Evolutionary conservation across 495 filamentous ascomycete species (phyloP), one percentile per base, ranked within the genome.

Genomic region (Penicillium dipodomyicola): DNA sequence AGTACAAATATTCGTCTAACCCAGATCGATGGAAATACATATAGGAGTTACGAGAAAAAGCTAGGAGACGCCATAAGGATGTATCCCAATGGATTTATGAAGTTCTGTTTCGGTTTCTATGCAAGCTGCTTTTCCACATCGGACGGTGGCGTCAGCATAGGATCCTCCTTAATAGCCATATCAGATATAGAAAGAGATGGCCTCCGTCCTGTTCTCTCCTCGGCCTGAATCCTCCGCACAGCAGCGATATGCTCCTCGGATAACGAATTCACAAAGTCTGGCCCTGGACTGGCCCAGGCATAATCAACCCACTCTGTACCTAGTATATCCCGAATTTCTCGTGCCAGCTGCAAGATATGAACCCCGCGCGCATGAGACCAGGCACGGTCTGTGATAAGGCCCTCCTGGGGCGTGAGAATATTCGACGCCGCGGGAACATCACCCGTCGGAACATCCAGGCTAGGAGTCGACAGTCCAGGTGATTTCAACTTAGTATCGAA

Each of bases 251-350:
- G 74, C 17, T 71, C 69, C 0, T 65, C 61, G 5, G 74, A 58
- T 2, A 76, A 54, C n/a, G 65, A 61, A 57, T 90, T 91, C 39
- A 86, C 77, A 58, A 83, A 92, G 3, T 76, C 83, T 12, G 76
- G 65, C 0, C 67, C 72, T 0, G 88, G 88, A 62, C 88, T 92
- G 4, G 72, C 72, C 90, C 90, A 94, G 12, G 76, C 76, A 63
- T 85, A 90, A 58, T 90, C 89, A 25, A 87, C 75, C 85, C 88
- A 92, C 19, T 78, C 70, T 0, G 64, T 29, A 4, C 85, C 86
- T 48, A 94, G 64, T 1, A 85, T 74, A 41, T 83, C 75, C 69
- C 84, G 83, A 56, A 94, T 79, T 11, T 83, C 76, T 54, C 82
- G 73, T 1, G 86, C 83, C 23, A 91, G 59, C 22, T 74, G 73